Base-by-base conservation (phyloP, 306 rosid genomes). In the Leucaena leucocephala region DNA sequence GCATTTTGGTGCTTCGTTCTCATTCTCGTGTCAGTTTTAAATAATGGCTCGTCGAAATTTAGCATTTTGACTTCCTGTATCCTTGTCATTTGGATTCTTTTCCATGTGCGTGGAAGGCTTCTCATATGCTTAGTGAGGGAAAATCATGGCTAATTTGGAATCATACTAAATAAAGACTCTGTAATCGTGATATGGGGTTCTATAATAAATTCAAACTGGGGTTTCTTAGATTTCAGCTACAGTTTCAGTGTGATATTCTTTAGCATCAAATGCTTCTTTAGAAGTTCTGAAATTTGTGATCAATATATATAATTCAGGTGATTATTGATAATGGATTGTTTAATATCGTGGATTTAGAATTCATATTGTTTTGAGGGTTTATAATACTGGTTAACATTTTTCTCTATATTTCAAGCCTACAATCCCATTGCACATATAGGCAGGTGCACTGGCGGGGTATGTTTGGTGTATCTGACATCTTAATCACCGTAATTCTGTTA, bases 1-100 rank as follows among this genome's bases (percentile, higher is more conserved):
- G 55, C 7, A 49, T 15, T 17, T 55, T 76, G 54, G 9, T 74
- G 35, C 67, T 82, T 76, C 59, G 15, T 46, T 63, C 48, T 33
- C 19, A 10, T 78, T 74, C 10, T 38, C 52, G 10, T 64, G 63
- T 65, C 69, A 7, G 67, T 74, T 83, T 57, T 77, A 48, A 65
- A 36, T 49, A 68, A 42, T 80, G 77, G 83, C 22, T 80, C n/a
- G 36, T 61, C 22, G 27, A 72, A 75, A 81, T 49, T 58, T 70
- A 42, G 65, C n/a, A 55, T 39, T 8, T 75, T 77, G 27, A 12
- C 7, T 58, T 58, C 15, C 38, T 40, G 17, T 11, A 44, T 46
- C 36, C 8, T 35, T 46, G 49, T 43, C 14, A 11, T 61, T 52
- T 80, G 43, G 62, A n/a, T 73, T 81, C 76, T 68, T 58, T 67